Conservation (phyloP, 2,329 filamentous ascomycete genomes). For the Fusarium abutilonis region DNA sequence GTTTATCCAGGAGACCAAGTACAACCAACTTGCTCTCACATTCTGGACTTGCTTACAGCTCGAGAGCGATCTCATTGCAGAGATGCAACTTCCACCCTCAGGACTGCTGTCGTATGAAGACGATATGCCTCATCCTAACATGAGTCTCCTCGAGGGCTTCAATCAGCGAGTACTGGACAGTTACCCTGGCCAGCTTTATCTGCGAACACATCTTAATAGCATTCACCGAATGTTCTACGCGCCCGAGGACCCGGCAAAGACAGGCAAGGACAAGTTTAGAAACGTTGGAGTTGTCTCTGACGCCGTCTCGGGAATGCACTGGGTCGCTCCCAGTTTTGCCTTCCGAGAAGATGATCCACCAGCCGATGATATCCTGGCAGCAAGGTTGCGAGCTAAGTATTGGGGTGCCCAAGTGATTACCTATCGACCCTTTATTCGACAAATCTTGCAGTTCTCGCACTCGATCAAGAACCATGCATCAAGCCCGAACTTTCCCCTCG, state of each 20-base stretch:
- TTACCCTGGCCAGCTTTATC: slow-evolving; percentile 71
- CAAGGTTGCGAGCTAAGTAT: slow-evolving; percentile 90
- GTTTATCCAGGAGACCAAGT: slow-evolving; percentile 55
- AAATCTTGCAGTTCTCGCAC: slow-evolving; percentile 63
- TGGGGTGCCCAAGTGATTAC: slow-evolving; percentile 93
- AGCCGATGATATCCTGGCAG: slow-evolving; percentile 78
- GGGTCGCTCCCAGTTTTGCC: slow-evolving; percentile 61
- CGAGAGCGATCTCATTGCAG: slow-evolving; percentile 93
- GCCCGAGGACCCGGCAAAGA: slow-evolving; percentile 51
- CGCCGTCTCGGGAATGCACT: slow-evolving; percentile 55
- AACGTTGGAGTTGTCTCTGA: slow-evolving; percentile 59
- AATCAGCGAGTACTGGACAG: slow-evolving; percentile 63
- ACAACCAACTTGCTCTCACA: slow-evolving; percentile 75
- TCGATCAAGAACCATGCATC: slow-evolving; percentile 50
- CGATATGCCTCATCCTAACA: slow-evolving; percentile 73
- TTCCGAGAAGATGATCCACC: slow-evolving; percentile 76
- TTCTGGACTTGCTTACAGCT: slow-evolving; percentile 96
- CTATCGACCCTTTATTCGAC: slow-evolving; percentile 76
- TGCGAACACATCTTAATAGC: slow-evolving; percentile 71
- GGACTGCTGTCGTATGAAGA: slow-evolving; percentile 70
- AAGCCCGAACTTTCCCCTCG: slow-evolving; percentile 48
- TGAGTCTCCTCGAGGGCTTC: slow-evolving; percentile 56
- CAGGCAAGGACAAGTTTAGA: slow-evolving; percentile 53
- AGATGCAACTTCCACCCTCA: slow-evolving; percentile 73
- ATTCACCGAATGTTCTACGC: slow-evolving; percentile 68